These are phyloP conservation scores for Setaria italica DNA, from an alignment of 202 grass and related monocot genomes.

Conservation along the genomic window DNA sequence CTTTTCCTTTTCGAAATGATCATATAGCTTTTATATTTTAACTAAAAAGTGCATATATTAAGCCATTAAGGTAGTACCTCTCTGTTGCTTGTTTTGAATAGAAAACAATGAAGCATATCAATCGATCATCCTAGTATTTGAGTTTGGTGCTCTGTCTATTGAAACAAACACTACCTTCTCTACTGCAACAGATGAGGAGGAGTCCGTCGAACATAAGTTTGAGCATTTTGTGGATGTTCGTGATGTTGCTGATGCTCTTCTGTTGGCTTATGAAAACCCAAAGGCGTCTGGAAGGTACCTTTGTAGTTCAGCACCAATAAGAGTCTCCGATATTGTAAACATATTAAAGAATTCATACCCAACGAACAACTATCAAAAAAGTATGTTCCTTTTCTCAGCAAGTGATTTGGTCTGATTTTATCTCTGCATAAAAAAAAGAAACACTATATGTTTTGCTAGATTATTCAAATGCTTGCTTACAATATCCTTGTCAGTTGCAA, in stretches of 20 bases:
- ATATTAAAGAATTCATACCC: conserved; percentile 37
- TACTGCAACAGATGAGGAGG: conserved; percentile 40
- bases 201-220: conserved; percentile 38
- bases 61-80: too few species aligned
- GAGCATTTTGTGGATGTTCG: conserved; percentile 69
- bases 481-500: conserved; percentile 15
- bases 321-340: too few species aligned
- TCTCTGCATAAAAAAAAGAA: not conserved
- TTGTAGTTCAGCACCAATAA: not conserved
- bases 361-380: conserved; percentile 56
- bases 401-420: not conserved
- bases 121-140: not conserved
- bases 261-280: conserved; percentile 63
- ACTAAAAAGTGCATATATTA: too few species aligned
- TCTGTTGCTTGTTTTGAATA: not conserved
- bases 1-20: too few species aligned
- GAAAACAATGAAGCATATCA: not conserved
- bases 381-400: conserved; percentile 37
- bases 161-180: not conserved
- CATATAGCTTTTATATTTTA: too few species aligned
- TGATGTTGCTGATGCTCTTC: conserved; percentile 67
- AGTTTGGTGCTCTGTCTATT: not conserved
- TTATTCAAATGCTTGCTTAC: not conserved
- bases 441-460: not conserved
- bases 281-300: conserved; percentile 59